Evolutionary conservation across 345 rosid species (phyloP), one percentile per base, ranked within the genome.

Genomic region (Mallotus nudiflorus): DNA sequence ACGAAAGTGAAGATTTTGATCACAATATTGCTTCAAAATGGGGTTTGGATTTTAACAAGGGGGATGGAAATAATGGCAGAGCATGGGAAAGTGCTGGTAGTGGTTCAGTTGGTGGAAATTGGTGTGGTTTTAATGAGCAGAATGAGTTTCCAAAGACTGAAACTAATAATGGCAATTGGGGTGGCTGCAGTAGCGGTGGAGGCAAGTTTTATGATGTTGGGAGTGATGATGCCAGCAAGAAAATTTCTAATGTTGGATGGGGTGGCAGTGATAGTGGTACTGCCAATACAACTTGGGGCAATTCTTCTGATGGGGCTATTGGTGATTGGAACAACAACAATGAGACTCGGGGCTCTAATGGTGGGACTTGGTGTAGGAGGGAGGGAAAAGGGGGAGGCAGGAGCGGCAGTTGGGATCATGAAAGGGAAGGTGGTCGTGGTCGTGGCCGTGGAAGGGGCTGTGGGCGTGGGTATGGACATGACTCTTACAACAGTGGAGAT

Each of bases 51-150:
- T 28, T 6, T 31, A 57, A 57, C 12, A 40, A 40, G 16, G 25
- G 49, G 16, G 40, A n/a, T 40, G 48, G 50, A 39, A n/a, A n/a
- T n/a, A n/a, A n/a, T n/a, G 48, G 27, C 27, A 29, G 9, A 39
- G 42, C 42, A 44, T 37, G 66, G 66, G 66, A 49, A 18, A 49
- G 22, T 49, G 53, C 15, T 49, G 53, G 16, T 49, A 49, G n/a
- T 49, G 53, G 20, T 49, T 18, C 20, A 14, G 22, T 15, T 49
- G 20, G 2, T 49, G 53, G 3, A 5, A 15, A 29, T 1, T 59
- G 64, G 64, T 4, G 40, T 59, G 40, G 64, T 15, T 31, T 6
- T 12, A 59, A 11, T 35, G 44, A n/a, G n/a, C n/a, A n/a, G n/a
- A n/a, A n/a, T n/a, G n/a, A 19, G 64, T 27, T 4, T 19, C n/a